A percentile compares a stretch with the other conserved stretches of the same genome.
These are phyloP conservation scores for Curvularia verruculosa DNA, from an alignment of 2,329 filamentous ascomycete species.

Conservation along the genomic window DNA sequence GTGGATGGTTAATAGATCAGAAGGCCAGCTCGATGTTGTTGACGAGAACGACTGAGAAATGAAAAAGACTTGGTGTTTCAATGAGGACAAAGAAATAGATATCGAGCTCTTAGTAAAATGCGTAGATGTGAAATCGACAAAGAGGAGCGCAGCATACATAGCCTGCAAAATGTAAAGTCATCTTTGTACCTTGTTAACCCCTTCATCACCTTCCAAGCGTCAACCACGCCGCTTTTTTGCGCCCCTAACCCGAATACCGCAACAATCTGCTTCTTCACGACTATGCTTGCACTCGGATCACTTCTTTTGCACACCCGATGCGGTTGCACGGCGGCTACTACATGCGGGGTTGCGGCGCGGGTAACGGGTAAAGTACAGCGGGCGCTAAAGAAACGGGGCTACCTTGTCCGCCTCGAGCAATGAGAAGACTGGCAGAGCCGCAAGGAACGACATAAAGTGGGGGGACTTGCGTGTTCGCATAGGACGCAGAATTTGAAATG, in stretches of 20 bases:
- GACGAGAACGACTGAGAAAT: neutral
- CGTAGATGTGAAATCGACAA: neutral
- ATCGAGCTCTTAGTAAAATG: neutral
- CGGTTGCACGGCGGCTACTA: slow-evolving; percentile 7
- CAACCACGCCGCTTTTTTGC: slow-evolving; percentile 3
- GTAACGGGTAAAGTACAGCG: slow-evolving; percentile 16
- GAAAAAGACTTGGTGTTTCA: neutral
- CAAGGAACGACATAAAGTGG: neutral
- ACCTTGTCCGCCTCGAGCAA: slow-evolving; percentile 7
- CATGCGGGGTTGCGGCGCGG: slow-evolving; percentile 19
- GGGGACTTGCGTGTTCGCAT: neutral
- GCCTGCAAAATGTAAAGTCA: slow-evolving; percentile 1
- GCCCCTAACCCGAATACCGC: slow-evolving; percentile 4
- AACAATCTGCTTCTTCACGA: neutral
- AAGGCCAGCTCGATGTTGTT: neutral
- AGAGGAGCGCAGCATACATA: neutral
- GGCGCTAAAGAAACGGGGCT: slow-evolving; percentile 6
- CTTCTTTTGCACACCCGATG: neutral
- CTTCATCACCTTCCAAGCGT: neutral
- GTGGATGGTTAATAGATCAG: neutral
- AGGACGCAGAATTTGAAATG: neutral
- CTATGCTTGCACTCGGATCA: slow-evolving; percentile 13
- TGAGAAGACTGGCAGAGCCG: slow-evolving; percentile 5
- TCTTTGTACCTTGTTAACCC: neutral
- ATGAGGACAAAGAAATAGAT: neutral